phyloP scores from a whole-genome alignment of 371 early-diverging fungal species.

The Gilbertella persicaria region DNA sequence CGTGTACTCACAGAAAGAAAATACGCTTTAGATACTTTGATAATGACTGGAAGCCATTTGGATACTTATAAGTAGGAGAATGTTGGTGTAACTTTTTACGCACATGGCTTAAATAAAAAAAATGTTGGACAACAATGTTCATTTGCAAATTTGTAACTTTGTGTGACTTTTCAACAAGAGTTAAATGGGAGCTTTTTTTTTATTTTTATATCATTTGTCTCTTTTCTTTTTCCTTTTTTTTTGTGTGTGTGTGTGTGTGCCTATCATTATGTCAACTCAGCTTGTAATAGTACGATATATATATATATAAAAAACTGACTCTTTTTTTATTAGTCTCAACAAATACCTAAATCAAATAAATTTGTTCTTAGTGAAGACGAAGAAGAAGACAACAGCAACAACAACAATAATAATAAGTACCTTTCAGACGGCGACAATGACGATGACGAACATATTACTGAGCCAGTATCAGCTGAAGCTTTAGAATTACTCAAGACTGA shows the following conservation, averaged over 20 bases:
- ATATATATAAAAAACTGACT: background rate
- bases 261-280: conserved; percentile 4
- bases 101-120: background rate
- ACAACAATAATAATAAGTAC: conserved; percentile 16
- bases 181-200: background rate
- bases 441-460: conserved; percentile 50
- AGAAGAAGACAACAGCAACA: conserved; percentile 29
- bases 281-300: conserved; percentile 4
- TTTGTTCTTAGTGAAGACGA: conserved; percentile 47
- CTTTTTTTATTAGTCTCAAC: background rate
- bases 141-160: background rate
- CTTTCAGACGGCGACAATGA: conserved; percentile 48
- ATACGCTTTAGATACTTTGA: conserved; percentile 23
- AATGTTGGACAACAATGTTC: background rate
- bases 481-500: conserved; percentile 63
- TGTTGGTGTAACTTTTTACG: conserved; percentile 8
- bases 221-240: background rate
- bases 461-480: conserved; percentile 51
- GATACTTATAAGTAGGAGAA: conserved; percentile 12
- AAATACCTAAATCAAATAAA: conserved; percentile 25
- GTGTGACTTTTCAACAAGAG: conserved; percentile 5
- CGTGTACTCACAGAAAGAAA: background rate
- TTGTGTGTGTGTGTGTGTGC: too few species aligned
- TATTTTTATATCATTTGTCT: conserved; percentile 1
- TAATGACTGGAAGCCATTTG: conserved; percentile 31